These are phyloP conservation scores for Stephania yunnanensis DNA, from an alignment of 164 flowering plant species.

Conservation along the genomic window DNA sequence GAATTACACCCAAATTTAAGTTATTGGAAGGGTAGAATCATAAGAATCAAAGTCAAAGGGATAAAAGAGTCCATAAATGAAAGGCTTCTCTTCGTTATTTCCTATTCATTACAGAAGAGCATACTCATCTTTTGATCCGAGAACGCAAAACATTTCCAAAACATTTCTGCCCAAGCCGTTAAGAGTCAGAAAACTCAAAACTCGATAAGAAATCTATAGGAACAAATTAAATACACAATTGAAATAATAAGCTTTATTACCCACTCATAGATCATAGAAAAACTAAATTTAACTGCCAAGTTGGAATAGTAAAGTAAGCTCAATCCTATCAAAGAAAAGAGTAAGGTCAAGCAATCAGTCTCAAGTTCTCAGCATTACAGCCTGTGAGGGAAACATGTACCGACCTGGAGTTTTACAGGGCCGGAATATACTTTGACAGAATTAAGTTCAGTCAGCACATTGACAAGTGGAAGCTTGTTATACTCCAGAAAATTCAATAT, in stretches of 20 bases:
- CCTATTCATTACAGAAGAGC: neutral
- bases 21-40: neutral
- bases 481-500: conserved; percentile 65
- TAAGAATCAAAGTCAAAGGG: neutral
- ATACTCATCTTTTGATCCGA: neutral
- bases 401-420: conserved; percentile 74
- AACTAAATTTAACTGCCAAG: too few species aligned
- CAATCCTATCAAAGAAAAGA: too few species aligned
- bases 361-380: too few species aligned
- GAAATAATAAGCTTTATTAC: too few species aligned
- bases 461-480: conserved; percentile 81
- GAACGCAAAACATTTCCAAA: neutral
- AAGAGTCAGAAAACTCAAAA: neutral
- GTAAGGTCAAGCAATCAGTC: too few species aligned
- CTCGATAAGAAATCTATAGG: neutral
- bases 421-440: conserved; percentile 61
- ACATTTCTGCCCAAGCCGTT: neutral
- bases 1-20: neutral
- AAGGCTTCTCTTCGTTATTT: neutral
- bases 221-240: neutral
- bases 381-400: conserved; percentile 5
- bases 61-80: neutral
- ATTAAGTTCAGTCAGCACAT: conserved; percentile 61
- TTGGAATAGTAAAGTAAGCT: too few species aligned
- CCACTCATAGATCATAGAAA: too few species aligned